These are phyloP conservation scores for Pseudogymnoascus sp. DNA, from an alignment of 2,329 filamentous ascomycete species.

Conservation along the genomic window DNA sequence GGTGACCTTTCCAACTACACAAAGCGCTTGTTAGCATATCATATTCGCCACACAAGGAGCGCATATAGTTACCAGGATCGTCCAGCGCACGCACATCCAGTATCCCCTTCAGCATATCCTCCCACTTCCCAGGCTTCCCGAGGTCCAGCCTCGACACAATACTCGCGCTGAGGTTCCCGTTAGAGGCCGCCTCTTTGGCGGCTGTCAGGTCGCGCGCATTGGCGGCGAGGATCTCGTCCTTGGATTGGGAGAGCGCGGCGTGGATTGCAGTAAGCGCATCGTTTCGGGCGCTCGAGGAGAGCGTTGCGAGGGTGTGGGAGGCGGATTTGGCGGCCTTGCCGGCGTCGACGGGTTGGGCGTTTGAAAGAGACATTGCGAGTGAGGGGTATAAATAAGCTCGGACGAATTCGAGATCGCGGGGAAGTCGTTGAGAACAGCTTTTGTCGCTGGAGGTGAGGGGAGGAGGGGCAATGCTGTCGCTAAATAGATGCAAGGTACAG, in stretches of 20 bases:
- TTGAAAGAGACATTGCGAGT: slow-evolving; percentile 76
- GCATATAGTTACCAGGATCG: slow-evolving; percentile 63
- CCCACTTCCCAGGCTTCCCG: slow-evolving; percentile 80
- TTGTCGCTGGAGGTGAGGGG: neutral
- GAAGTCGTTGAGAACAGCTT: slow-evolving; percentile 13
- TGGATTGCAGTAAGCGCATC: slow-evolving; percentile 78
- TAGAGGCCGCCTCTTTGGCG: slow-evolving; percentile 65
- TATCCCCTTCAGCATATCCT: slow-evolving; percentile 96
- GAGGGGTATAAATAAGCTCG: slow-evolving; percentile 11
- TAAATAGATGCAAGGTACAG: neutral
- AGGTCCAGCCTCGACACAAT: slow-evolving; percentile 85
- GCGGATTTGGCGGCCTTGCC: slow-evolving; percentile 72
- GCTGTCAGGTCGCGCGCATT: slow-evolving; percentile 75
- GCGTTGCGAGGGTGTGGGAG: slow-evolving; percentile 74
- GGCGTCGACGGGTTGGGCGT: slow-evolving; percentile 69
- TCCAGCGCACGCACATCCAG: slow-evolving; percentile 75
- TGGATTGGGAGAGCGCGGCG: slow-evolving; percentile 61
- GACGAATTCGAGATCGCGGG: slow-evolving; percentile 8
- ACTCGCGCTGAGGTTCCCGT: slow-evolving; percentile 71
- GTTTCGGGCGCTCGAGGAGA: slow-evolving; percentile 71
- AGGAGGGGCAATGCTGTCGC: neutral
- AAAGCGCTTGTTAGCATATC: slow-evolving; percentile 11
- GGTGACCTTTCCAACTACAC: slow-evolving; percentile 73
- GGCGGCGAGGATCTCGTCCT: slow-evolving; percentile 72
- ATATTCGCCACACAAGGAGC: slow-evolving; percentile 7